Conservation (phyloP, 139 green algal species). For the Eudorina sp. region DNA sequence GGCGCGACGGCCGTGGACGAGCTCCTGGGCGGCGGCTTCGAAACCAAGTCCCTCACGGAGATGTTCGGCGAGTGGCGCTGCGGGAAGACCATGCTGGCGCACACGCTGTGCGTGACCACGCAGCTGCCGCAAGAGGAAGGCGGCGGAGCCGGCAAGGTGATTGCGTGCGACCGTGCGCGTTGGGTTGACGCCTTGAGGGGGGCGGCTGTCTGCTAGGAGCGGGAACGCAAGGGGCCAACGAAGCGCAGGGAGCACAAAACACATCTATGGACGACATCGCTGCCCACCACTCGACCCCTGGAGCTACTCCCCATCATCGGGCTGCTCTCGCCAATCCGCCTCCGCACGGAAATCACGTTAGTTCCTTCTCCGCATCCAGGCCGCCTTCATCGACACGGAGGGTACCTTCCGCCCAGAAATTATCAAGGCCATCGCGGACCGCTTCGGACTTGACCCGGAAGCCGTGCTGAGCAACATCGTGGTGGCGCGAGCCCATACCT, state of each 20-base stretch:
- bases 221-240: too few relatives aligned
- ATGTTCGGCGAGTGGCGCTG: conserved; percentile 40
- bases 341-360: too few relatives aligned
- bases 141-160: conserved; percentile 75
- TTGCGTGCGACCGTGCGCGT: background rate
- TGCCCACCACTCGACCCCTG: too few relatives aligned
- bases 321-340: too few relatives aligned
- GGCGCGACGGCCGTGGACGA: conserved; percentile 81
- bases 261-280: too few relatives aligned
- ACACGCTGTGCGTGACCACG: conserved; percentile 85
- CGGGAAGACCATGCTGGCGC: conserved; percentile 62
- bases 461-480: conserved; percentile 85
- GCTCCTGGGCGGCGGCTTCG: conserved; percentile 87
- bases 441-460: conserved; percentile 86
- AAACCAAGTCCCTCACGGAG: conserved; percentile 84
- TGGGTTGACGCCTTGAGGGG: too few relatives aligned
- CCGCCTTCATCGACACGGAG: conserved; percentile 95
- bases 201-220: too few relatives aligned
- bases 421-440: conserved; percentile 86
- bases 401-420: conserved; percentile 92
- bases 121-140: conserved; percentile 79
- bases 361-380: conserved; percentile 40
- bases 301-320: too few relatives aligned
- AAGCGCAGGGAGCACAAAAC: too few relatives aligned
- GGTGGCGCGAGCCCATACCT: conserved; percentile 82